Base-by-base conservation (phyloP, 768 basidiomycete species). In the Dentipellis fragilis region DNA sequence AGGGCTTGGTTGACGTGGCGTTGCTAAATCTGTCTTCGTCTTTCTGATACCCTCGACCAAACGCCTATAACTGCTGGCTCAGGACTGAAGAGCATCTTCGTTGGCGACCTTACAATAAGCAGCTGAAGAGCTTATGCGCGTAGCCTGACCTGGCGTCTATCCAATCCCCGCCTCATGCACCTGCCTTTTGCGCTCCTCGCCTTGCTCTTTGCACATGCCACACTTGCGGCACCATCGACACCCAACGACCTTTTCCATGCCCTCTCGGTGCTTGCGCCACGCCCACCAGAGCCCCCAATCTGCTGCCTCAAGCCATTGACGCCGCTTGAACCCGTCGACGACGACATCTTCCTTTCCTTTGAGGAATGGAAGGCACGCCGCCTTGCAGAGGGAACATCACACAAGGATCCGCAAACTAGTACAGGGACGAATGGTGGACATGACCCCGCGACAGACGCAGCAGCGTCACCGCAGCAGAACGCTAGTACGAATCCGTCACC, bases 321-420 rank as follows among this genome's bases (percentile, higher is more conserved):
- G 0, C 65, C 67, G 0, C 63, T 70, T 3, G 67, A 70, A 46
- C 66, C 79, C 2, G 66, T 72, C 7, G 83, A 83, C 51, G 82
- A 84, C 59, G 81, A 84, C 52, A 69, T 85, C 5, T 70, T 92
- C 19, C 77, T 90, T 19, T 87, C 88, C 0, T 93, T 93, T 63
- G 87, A 92, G 63, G 90, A 92, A 61, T 93, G 90, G 90, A 90
- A 90, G 64, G 80, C 80, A 35, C 87, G 80, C 60, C 85, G 84
- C 56, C 64, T 73, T 49, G 68, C 68, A 38, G 74, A 79, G 58
- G 66, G 64, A 11, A 64, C 68, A n/a, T 65, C 68, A 19, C 66
- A 67, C 38, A 34, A 17, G 40, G 50, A 42, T 17, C 47, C 16
- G 12, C 39, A 53, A 11, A 45, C 50, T 35, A 55, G 54, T 19